phyloP scores from a whole-genome alignment of 495 filamentous ascomycete species.

The Penicillium tannophilum region DNA sequence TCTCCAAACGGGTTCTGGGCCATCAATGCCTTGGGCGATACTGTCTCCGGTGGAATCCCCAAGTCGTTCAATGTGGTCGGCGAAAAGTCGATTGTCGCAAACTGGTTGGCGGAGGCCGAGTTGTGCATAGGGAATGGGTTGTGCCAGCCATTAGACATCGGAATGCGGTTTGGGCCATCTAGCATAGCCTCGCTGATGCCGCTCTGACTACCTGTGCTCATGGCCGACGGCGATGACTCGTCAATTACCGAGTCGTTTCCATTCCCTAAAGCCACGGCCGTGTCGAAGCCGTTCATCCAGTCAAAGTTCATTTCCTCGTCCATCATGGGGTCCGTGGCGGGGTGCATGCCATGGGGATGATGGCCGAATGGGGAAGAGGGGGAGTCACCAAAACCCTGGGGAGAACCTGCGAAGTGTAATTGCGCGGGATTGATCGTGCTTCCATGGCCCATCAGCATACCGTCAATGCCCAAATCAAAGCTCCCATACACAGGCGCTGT shows the following conservation, averaged over 20 bases:
- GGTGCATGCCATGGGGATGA: slow-evolving; percentile 60
- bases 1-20: slow-evolving; percentile 48
- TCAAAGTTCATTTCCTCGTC: slow-evolving; percentile 79
- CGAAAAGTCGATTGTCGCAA: slow-evolving; percentile 58
- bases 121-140: slow-evolving; percentile 64
- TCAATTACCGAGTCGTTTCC: slow-evolving; percentile 78
- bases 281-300: slow-evolving; percentile 85
- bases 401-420: slow-evolving; percentile 87
- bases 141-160: slow-evolving; percentile 63
- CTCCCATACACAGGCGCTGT: slow-evolving; percentile 76
- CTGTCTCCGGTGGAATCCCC: slow-evolving; percentile 45
- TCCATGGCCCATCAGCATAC: slow-evolving; percentile 73
- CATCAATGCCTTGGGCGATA: slow-evolving; percentile 53
- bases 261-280: slow-evolving; percentile 69
- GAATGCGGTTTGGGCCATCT: slow-evolving; percentile 70
- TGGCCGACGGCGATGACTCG: slow-evolving; percentile 90
- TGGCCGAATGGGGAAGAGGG: slow-evolving; percentile 73
- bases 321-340: slow-evolving; percentile 50
- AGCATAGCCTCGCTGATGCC: slow-evolving; percentile 92
- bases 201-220: slow-evolving; percentile 89
- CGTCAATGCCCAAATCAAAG: slow-evolving; percentile 72
- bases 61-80: slow-evolving; percentile 45
- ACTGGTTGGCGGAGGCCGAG: slow-evolving; percentile 59
- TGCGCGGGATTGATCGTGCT: slow-evolving; percentile 94
- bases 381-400: slow-evolving; percentile 66